phyloP scores from a whole-genome alignment of 257 asterid genomes.

The Scutellaria baicalensis region DNA sequence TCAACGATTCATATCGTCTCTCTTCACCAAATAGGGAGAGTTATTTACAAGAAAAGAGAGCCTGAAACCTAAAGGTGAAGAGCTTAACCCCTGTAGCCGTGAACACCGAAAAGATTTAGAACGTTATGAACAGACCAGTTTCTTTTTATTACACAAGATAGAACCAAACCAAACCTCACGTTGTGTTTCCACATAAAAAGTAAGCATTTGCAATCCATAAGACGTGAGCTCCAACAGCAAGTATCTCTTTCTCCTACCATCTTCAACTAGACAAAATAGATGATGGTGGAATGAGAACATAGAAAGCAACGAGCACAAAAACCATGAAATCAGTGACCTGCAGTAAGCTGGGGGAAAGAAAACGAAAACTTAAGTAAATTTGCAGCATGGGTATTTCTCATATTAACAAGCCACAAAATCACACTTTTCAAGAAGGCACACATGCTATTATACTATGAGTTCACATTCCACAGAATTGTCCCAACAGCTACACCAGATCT shows the following conservation, averaged over 20 bases:
- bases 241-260: background rate
- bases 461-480: background rate
- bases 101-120: too few relatives aligned
- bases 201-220: background rate
- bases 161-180: background rate
- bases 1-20: too few relatives aligned
- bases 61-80: too few relatives aligned
- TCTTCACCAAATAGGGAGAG: too few relatives aligned
- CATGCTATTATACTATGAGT: background rate
- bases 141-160: too few relatives aligned
- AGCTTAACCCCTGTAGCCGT: too few relatives aligned
- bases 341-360: background rate
- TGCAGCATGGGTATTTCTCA: background rate
- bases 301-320: background rate
- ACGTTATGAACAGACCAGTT: too few relatives aligned
- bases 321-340: background rate
- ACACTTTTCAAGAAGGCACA: background rate
- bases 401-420: background rate
- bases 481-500: background rate
- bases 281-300: background rate
- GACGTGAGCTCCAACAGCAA: background rate
- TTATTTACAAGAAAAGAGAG: too few relatives aligned
- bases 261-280: background rate
- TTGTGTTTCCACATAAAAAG: background rate
- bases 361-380: background rate